Percentiles rank a stretch among this genome's conserved stretches.
Evolutionary conservation across 2,329 filamentous ascomycete species (phyloP).

Genomic region (Xylaria sp.): DNA sequence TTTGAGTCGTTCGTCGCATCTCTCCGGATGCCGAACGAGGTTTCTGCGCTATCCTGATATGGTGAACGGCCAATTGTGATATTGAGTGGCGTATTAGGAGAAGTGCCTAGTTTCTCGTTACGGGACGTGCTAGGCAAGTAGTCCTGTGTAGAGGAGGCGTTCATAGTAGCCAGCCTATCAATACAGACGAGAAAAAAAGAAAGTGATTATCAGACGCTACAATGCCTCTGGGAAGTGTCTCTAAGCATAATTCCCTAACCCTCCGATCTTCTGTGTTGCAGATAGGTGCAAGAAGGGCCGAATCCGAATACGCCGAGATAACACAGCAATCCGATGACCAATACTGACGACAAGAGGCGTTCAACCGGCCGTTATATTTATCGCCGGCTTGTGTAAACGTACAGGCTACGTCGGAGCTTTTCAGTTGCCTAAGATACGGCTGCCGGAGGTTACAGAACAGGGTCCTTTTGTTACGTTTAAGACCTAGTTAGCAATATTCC

Average conservation of each 20-base stretch:
- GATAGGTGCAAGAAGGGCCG: slow-evolving; percentile 11
- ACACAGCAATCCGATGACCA: not conserved
- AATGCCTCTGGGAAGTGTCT: not conserved
- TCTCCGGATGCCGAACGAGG: not conserved
- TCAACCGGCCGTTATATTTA: slow-evolving; percentile 25
- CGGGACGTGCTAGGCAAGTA: not conserved
- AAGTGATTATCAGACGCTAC: too few species aligned
- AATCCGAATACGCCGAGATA: slow-evolving; percentile 15
- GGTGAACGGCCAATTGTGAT: not conserved
- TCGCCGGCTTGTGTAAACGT: not conserved
- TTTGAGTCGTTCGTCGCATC: not conserved
- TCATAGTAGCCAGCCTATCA: too few species aligned
- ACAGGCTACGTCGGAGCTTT: not conserved
- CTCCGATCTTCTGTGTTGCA: not conserved
- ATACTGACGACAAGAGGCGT: not conserved
- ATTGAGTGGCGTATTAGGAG: not conserved
- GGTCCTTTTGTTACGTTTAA: not conserved
- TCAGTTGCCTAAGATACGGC: not conserved
- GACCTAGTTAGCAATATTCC: not conserved
- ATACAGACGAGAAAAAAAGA: too few species aligned
- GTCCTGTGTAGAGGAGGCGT: too few species aligned
- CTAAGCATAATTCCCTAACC: not conserved
- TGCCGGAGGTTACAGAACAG: not conserved
- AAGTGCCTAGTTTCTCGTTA: not conserved
- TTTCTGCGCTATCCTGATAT: not conserved